A percentile compares a stretch with the other conserved stretches of the same genome.
Evolutionary conservation across 345 rosid species (phyloP).

Genomic region (Pistacia vera): DNA sequence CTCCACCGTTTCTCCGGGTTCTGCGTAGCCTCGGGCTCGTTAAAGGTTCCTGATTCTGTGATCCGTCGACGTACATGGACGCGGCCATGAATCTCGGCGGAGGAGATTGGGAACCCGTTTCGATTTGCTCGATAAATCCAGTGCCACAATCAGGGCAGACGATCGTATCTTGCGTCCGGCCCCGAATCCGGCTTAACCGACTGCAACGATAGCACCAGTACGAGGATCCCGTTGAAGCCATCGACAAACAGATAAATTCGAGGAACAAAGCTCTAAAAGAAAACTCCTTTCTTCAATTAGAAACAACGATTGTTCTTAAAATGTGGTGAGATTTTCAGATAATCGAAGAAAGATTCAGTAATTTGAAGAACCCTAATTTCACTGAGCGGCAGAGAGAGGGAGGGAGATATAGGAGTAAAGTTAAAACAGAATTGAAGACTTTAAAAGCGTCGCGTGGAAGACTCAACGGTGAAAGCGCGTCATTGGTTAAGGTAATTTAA

Average conservation of each 20-base stretch:
- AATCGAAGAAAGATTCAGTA: neutral
- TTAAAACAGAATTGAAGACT: neutral
- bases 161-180: slow-evolving; percentile 31
- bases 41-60: slow-evolving; percentile 21
- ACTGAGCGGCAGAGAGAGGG: neutral
- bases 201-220: slow-evolving; percentile 72
- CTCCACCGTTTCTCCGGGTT: slow-evolving; percentile 46
- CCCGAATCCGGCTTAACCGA: slow-evolving; percentile 34
- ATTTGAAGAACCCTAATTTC: slow-evolving; percentile 29
- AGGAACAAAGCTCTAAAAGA: neutral
- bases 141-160: slow-evolving; percentile 55
- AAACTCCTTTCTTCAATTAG: too few species aligned
- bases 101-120: slow-evolving; percentile 33
- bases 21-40: slow-evolving; percentile 36
- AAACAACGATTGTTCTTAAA: too few species aligned
- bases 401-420: neutral
- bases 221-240: slow-evolving; percentile 42
- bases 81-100: slow-evolving; percentile 28
- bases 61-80: slow-evolving; percentile 26
- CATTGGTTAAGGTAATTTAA: neutral
- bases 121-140: slow-evolving; percentile 58
- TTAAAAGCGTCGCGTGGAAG: slow-evolving; percentile 14
- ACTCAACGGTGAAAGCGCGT: slow-evolving; percentile 27
- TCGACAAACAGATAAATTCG: slow-evolving; percentile 2
- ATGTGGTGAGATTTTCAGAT: neutral